Evolutionary conservation across 108 stramenopile genomes (phyloP).

Genomic region (Poteriospumella lacustris): DNA sequence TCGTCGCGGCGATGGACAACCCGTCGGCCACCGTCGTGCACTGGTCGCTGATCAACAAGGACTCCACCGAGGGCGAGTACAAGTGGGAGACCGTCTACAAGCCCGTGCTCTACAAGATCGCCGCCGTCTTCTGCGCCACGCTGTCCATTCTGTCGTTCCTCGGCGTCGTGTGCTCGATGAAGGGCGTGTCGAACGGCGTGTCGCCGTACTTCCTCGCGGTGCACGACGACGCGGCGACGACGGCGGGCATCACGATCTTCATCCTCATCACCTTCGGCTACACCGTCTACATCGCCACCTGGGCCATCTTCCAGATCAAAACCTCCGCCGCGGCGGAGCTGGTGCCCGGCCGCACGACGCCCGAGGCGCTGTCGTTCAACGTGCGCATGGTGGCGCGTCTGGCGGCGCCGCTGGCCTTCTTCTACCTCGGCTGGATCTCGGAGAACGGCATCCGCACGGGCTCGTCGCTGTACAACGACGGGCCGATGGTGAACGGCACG

Average conservation of each 20-base stretch:
- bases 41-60: not conserved
- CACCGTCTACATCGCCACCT: not conserved
- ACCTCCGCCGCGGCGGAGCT: not conserved
- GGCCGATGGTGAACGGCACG: not conserved
- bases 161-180: constrained; percentile 10
- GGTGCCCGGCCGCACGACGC: constrained; percentile 6
- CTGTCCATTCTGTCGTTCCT: constrained; percentile 18
- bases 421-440: constrained; percentile 24
- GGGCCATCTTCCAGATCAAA: constrained; percentile 23
- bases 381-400: not conserved
- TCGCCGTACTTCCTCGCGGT: constrained; percentile 1
- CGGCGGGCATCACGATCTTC: constrained; percentile 3
- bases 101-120: not conserved
- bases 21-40: not conserved
- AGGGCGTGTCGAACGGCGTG: constrained; percentile 3
- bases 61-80: constrained; percentile 10
- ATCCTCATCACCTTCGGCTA: constrained; percentile 17
- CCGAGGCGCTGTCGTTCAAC: constrained; percentile 19
- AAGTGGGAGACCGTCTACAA: not conserved
- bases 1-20: not conserved
- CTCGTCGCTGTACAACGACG: not conserved
- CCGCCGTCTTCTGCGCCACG: not conserved
- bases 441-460: constrained; percentile 19
- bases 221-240: not conserved
- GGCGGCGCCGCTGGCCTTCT: constrained; percentile 23